These are phyloP conservation scores for Saccharum spontaneum DNA, from an alignment of 176 grass and related monocot species.

Conservation along the genomic window DNA sequence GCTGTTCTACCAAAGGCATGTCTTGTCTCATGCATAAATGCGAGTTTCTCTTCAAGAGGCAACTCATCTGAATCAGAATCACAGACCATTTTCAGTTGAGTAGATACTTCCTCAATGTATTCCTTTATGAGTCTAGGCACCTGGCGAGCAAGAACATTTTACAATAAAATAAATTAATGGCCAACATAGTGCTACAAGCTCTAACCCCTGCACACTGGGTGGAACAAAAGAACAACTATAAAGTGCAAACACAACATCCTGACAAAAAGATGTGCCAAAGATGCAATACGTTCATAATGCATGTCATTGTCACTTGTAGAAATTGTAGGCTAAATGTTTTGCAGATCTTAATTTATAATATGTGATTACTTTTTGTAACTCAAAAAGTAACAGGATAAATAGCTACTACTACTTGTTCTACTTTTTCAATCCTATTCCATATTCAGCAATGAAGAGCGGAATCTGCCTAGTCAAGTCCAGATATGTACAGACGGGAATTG, in stretches of 20 bases:
- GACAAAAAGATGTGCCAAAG: neutral
- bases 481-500: neutral
- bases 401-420: neutral
- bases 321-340: neutral
- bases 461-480: neutral
- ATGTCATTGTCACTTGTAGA: neutral
- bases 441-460: neutral
- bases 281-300: neutral
- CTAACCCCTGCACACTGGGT: neutral
- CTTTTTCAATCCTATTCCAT: neutral
- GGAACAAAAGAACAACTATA: neutral
- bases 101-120: conserved; percentile 93
- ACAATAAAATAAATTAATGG: neutral
- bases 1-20: conserved; percentile 92
- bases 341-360: neutral
- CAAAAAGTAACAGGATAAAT: neutral
- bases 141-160: conserved; percentile 19
- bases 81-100: conserved; percentile 90
- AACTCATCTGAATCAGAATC: conserved; percentile 86
- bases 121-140: conserved; percentile 94
- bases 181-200: neutral
- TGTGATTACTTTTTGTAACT: neutral
- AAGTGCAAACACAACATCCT: neutral
- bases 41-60: conserved; percentile 82
- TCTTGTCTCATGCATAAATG: conserved; percentile 96